Base-by-base conservation (phyloP, 441 rosid genomes). In the Omphalea diandra region DNA sequence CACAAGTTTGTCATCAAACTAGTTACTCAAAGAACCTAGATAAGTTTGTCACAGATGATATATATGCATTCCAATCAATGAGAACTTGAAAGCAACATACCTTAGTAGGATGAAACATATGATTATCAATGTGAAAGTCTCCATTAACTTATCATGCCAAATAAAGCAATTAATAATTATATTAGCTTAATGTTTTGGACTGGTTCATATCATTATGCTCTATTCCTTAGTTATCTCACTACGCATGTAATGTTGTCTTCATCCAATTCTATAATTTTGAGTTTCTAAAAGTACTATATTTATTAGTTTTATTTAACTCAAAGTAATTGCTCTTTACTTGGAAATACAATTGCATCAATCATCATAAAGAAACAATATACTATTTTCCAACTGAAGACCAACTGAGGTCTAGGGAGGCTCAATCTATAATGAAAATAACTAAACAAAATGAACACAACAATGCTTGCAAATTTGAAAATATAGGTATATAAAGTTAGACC, bases 101-200 rank as follows among this genome's bases (percentile, higher is more conserved):
- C 98, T 94, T 96, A 46, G 44, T 77, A 40, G 96, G 97, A 87
- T 94, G 99, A 82, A 92, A 94, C 6, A 92, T 88, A 50, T 92
- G 76, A 75, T 94, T 94, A 77, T 94, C 99, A 73, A 94, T 82
- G 76, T 93, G 97, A 73, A 88, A 94, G 79, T 94, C 99, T 62
- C 99, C 99, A 65, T 94, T 98, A 73, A 89, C 99, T 67, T n/a
- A n/a, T n/a, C n/a, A n/a, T n/a, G n/a, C n/a, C n/a, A n/a, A n/a
- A n/a, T n/a, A n/a, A n/a, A n/a, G n/a, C n/a, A n/a, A n/a, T n/a
- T n/a, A n/a, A n/a, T n/a, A n/a, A n/a, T n/a, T n/a, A n/a, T n/a
- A n/a, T n/a, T n/a, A n/a, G n/a, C n/a, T n/a, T n/a, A n/a, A n/a
- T n/a, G n/a, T n/a, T n/a, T n/a, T n/a, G n/a, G n/a, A n/a, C n/a